phyloP scores from a whole-genome alignment of 1,139 yeast species.

The Ogataea hybrid region DNA sequence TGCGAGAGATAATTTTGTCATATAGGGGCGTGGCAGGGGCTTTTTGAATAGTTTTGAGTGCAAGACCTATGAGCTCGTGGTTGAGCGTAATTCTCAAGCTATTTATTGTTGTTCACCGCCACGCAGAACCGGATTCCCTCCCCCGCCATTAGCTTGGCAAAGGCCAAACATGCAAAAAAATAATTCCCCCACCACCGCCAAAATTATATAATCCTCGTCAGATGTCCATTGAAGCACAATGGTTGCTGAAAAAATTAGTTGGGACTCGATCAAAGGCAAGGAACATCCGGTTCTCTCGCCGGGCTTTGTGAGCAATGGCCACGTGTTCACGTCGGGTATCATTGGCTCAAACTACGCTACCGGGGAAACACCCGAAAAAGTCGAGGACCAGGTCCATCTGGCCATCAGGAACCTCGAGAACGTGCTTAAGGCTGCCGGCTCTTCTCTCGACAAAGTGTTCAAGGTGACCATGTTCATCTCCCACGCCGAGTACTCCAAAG shows the following conservation, averaged over 20 bases:
- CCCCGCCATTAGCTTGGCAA: not conserved
- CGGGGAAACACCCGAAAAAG: slow-evolving; percentile 39
- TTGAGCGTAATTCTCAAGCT: too few species aligned
- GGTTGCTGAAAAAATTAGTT: slow-evolving; percentile 37
- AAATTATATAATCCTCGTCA: not conserved
- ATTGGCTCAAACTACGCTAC: slow-evolving; percentile 36
- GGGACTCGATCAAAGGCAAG: slow-evolving; percentile 41
- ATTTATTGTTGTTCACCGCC: too few species aligned
- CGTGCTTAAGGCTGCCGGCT: slow-evolving; percentile 41
- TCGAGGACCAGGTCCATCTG: slow-evolving; percentile 41
- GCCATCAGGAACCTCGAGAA: slow-evolving; percentile 44
- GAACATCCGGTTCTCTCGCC: slow-evolving; percentile 38
- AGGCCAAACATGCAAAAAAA: not conserved
- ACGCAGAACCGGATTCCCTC: too few species aligned
- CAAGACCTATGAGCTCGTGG: too few species aligned
- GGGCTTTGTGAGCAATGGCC: slow-evolving; percentile 48
- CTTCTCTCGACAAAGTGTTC: slow-evolving; percentile 46
- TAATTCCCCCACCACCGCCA: not conserved
- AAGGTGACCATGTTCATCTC: slow-evolving; percentile 50
- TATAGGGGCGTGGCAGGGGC: too few species aligned
- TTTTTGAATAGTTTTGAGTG: too few species aligned
- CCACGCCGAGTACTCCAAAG: slow-evolving; percentile 43
- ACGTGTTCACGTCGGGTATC: slow-evolving; percentile 46
- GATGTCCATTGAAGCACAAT: slow-evolving; percentile 6
- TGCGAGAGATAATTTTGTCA: too few species aligned